Conservation (phyloP, 2,329 filamentous ascomycete species). For the Truncatella angustata region DNA sequence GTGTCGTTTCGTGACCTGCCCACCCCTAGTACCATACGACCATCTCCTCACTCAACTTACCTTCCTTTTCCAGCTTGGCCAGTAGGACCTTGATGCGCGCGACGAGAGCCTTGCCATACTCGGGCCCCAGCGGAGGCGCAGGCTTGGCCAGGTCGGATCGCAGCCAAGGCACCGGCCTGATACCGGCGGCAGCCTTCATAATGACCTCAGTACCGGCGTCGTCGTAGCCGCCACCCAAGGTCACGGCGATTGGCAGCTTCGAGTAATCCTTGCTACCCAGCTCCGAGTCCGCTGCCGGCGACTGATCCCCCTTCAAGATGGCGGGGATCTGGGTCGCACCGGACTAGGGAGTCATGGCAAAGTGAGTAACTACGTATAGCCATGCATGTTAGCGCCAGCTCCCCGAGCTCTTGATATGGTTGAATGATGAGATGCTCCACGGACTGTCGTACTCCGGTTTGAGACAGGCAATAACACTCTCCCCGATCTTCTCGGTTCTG, state of each 20-base stretch:
- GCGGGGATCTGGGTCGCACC: constrained; percentile 16
- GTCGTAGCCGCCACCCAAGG: constrained; percentile 21
- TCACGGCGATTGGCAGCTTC: constrained; percentile 14
- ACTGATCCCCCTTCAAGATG: constrained; percentile 17
- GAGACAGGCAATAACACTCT: constrained; percentile 16
- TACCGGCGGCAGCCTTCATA: constrained; percentile 15
- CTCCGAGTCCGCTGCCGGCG: constrained; percentile 12
- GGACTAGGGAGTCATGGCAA: constrained; percentile 17
- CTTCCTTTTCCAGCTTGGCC: constrained; percentile 10
- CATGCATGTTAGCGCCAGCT: too few relatives aligned
- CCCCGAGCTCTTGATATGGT: too few relatives aligned
- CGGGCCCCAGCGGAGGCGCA: constrained; percentile 19
- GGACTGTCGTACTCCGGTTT: constrained; percentile 24
- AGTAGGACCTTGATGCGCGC: constrained; percentile 17
- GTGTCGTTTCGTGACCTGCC: too few relatives aligned
- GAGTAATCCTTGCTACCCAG: constrained; percentile 22
- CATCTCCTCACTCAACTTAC: constrained; percentile 12
- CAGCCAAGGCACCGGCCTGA: constrained; percentile 21
- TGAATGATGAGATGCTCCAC: too few relatives aligned
- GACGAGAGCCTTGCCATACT: constrained; percentile 21
- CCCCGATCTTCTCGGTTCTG: constrained; percentile 18
- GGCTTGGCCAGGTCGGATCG: constrained; percentile 18
- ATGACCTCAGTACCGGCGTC: constrained; percentile 15
- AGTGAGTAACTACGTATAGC: constrained; percentile 24
- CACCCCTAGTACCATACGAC: too few relatives aligned